phyloP scores from a whole-genome alignment of 164 flowering plant genomes.

The Magnolia changhungtana region DNA sequence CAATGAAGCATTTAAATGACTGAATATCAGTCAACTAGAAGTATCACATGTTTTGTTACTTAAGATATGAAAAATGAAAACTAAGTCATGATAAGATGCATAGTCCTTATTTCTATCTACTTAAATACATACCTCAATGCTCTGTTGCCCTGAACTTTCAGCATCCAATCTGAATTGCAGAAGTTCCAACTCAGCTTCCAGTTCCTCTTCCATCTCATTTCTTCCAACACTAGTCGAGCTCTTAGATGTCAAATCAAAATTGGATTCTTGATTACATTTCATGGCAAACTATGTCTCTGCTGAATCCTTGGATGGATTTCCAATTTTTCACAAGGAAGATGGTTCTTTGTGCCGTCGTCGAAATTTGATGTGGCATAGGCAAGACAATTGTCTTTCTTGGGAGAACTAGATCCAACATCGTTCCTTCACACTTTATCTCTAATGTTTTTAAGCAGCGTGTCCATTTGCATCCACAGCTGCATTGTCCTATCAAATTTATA shows the following conservation, averaged over 20 bases:
- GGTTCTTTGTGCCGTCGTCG: slow-evolving; percentile 7
- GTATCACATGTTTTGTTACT: too few species aligned
- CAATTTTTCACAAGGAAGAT: slow-evolving; percentile 13
- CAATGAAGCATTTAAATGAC: too few species aligned
- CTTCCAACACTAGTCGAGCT: slow-evolving; percentile 24
- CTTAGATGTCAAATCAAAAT: neutral
- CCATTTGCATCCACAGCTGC: slow-evolving; percentile 49
- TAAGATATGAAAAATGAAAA: too few species aligned
- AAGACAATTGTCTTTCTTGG: slow-evolving; percentile 2
- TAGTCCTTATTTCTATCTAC: too few species aligned
- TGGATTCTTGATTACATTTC: slow-evolving; percentile 5
- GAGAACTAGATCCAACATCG: slow-evolving; percentile 14
- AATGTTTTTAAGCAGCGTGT: slow-evolving; percentile 34
- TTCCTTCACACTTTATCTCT: slow-evolving; percentile 32
- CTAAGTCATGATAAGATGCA: too few species aligned
- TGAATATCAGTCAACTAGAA: too few species aligned
- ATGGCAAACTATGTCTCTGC: slow-evolving; percentile 1
- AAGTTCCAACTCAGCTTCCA: slow-evolving; percentile 58
- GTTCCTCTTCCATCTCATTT: slow-evolving; percentile 55
- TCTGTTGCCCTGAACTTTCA: slow-evolving; percentile 25
- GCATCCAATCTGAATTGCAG: slow-evolving; percentile 45
- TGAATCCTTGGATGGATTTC: slow-evolving; percentile 5
- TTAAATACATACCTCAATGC: slow-evolving; percentile 26
- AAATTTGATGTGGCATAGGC: slow-evolving; percentile 20
- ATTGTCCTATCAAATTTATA: slow-evolving; percentile 49